These are phyloP conservation scores for Colletotrichum sp. DNA, from an alignment of 2,329 filamentous ascomycete species.

Conservation along the genomic window DNA sequence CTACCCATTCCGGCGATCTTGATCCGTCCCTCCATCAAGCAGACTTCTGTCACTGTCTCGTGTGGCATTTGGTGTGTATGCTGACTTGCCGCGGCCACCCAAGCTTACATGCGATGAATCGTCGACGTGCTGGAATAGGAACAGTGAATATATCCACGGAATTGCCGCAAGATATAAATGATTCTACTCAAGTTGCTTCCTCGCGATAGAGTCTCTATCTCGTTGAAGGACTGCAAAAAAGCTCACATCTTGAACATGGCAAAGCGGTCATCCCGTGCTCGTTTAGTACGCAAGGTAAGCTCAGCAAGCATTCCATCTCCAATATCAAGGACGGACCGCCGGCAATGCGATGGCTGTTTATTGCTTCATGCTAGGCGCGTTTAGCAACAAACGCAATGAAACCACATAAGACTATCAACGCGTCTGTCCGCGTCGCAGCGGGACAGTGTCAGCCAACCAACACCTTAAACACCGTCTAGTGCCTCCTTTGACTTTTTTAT, in stretches of 20 bases:
- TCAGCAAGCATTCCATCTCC: not conserved
- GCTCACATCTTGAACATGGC: not conserved
- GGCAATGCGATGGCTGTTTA: not conserved
- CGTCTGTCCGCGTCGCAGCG: not conserved
- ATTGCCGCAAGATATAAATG: not conserved
- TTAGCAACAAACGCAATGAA: not conserved
- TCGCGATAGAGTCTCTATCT: not conserved
- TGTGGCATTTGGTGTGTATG: not conserved
- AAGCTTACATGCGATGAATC: not conserved
- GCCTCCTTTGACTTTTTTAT: not conserved
- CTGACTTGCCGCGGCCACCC: not conserved
- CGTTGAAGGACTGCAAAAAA: not conserved
- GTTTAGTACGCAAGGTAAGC: not conserved
- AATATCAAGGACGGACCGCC: not conserved
- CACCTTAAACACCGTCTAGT: not conserved
- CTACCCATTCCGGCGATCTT: not conserved
- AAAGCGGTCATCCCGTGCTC: not conserved
- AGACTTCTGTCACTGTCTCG: not conserved
- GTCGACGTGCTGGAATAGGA: not conserved
- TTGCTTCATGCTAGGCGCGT: constrained; percentile 6
- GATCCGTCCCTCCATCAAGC: not conserved
- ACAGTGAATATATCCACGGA: not conserved
- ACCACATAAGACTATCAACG: not conserved
- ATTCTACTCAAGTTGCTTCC: not conserved
- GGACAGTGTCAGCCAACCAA: not conserved